Conservation (phyloP, 2,329 filamentous ascomycete genomes). For the Calonectria hongkongensis region DNA sequence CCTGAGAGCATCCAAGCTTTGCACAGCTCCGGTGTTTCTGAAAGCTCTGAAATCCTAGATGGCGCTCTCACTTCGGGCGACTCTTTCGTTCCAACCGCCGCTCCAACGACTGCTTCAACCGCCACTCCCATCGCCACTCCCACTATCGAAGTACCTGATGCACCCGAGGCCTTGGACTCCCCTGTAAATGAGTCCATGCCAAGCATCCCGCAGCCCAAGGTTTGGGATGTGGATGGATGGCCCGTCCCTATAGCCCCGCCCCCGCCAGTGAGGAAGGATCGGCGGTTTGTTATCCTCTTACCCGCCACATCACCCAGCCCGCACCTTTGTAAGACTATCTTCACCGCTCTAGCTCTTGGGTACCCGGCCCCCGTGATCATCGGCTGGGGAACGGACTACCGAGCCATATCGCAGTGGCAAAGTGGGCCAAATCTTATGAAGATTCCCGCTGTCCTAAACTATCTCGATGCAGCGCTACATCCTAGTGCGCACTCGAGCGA, state of each 20-base stretch:
- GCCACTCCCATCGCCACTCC: no score
- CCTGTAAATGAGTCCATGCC: not conserved
- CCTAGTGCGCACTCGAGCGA: not conserved
- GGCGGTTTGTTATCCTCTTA: conserved; percentile 16
- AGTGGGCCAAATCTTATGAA: not conserved
- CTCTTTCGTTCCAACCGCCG: not conserved
- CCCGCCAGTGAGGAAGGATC: no score
- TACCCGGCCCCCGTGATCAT: conserved; percentile 27
- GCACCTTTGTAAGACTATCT: conserved; percentile 23
- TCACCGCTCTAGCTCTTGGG: conserved; percentile 25
- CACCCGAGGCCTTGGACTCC: not conserved
- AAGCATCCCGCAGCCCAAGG: not conserved
- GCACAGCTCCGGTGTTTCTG: not conserved
- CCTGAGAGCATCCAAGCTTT: not conserved
- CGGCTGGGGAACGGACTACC: conserved; percentile 19
- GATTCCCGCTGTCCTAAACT: not conserved
- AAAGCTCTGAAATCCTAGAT: not conserved
- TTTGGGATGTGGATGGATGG: conserved; percentile 3
- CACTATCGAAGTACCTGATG: not conserved
- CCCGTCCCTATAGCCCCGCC: not conserved
- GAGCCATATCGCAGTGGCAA: conserved; percentile 8
- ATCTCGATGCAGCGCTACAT: conserved; percentile 7
- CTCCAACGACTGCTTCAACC: not conserved
- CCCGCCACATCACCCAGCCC: not conserved
- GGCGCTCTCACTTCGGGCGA: no score